Conservation (phyloP, 2,329 filamentous ascomycete genomes). For the Ceratocystis colombiana region DNA sequence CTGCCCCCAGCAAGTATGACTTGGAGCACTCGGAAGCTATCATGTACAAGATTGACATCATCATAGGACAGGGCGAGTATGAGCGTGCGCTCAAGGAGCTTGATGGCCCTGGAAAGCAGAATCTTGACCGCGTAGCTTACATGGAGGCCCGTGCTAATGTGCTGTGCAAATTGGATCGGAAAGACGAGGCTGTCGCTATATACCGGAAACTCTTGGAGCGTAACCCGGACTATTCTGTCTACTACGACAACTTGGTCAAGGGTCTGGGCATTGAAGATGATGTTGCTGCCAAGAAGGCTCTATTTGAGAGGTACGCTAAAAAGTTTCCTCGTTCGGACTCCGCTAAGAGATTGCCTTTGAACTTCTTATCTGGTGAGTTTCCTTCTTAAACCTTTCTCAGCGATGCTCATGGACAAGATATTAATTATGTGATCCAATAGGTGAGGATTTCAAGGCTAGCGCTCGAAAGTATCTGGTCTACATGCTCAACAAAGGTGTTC, state of each 20-base stretch:
- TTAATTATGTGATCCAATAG: constrained; percentile 34
- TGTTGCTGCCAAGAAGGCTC: constrained; percentile 52
- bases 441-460: constrained; percentile 67
- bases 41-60: constrained; percentile 91
- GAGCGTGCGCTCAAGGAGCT: constrained; percentile 79
- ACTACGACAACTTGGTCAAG: constrained; percentile 69
- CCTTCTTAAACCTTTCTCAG: not conserved
- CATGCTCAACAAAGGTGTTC: constrained; percentile 86
- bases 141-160: constrained; percentile 82
- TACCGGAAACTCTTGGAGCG: constrained; percentile 74
- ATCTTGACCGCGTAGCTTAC: constrained; percentile 72
- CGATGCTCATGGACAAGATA: not conserved
- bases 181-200: constrained; percentile 68
- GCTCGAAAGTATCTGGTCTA: constrained; percentile 69
- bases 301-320: constrained; percentile 67
- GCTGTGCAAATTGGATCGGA: constrained; percentile 63
- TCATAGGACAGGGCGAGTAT: constrained; percentile 77
- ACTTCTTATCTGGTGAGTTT: constrained; percentile 63
- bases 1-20: constrained; percentile 63
- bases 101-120: constrained; percentile 63
- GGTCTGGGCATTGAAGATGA: constrained; percentile 55
- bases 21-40: constrained; percentile 88
- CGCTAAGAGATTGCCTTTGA: constrained; percentile 72
- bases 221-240: constrained; percentile 76
- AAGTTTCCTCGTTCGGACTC: constrained; percentile 79